Evolutionary conservation across 768 basidiomycete species (phyloP).

Genomic region (Collybia mongolica): DNA sequence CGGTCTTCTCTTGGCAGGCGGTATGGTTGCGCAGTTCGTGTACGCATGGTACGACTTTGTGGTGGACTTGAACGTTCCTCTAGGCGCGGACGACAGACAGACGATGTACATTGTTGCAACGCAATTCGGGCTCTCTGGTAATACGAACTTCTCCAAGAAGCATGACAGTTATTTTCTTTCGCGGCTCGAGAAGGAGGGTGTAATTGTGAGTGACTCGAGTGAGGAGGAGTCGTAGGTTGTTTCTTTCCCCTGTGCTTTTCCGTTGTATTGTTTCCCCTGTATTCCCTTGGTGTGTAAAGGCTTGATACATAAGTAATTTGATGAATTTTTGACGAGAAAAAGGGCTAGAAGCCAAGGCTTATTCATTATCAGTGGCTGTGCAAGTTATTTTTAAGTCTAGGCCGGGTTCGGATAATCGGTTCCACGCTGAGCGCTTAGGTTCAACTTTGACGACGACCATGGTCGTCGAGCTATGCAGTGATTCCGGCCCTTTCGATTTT

Average conservation of each 20-base stretch:
- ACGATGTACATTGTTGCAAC: conserved; percentile 28
- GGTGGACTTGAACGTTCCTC: conserved; percentile 27
- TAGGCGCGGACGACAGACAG: conserved; percentile 42
- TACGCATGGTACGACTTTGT: conserved; percentile 36
- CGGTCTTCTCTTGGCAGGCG: conserved; percentile 23
- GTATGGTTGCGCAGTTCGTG: conserved; percentile 24
- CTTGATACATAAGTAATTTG: too few relatives aligned
- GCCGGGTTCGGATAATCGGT: neutral
- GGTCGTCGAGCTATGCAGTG: conserved; percentile 26
- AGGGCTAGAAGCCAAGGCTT: too few relatives aligned
- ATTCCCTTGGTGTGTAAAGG: neutral
- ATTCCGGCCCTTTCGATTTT: conserved; percentile 39
- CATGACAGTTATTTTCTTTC: conserved; percentile 9
- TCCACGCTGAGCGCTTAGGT: neutral
- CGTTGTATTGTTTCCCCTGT: neutral
- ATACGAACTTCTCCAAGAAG: conserved; percentile 11
- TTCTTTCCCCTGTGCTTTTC: neutral
- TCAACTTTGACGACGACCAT: conserved; percentile 17
- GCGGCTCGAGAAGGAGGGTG: neutral
- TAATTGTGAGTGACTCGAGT: neutral
- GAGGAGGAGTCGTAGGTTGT: neutral
- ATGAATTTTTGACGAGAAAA: too few relatives aligned
- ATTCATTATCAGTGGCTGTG: too few relatives aligned
- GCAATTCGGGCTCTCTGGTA: conserved; percentile 4
- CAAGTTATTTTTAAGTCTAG: neutral